phyloP scores from a whole-genome alignment of 768 basidiomycete species.

The Phanerochaete carnosa region DNA sequence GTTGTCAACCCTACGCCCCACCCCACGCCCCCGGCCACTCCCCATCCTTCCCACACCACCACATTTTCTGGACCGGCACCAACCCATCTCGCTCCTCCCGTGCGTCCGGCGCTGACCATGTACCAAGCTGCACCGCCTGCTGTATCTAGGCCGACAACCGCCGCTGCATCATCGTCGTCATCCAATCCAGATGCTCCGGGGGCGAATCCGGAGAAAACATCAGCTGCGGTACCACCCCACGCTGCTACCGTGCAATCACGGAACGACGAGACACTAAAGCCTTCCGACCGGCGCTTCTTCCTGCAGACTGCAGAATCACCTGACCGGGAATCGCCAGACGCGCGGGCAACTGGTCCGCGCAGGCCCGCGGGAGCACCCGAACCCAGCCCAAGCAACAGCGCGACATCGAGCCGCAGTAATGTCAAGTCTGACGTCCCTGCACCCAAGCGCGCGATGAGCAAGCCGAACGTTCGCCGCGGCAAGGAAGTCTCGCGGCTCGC shows the following conservation, averaged over 20 bases:
- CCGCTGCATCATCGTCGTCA: not conserved
- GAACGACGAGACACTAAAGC: constrained; percentile 29
- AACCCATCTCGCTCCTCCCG: constrained; percentile 26
- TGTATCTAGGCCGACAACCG: constrained; percentile 1
- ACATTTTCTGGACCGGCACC: constrained; percentile 22
- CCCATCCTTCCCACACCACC: constrained; percentile 29
- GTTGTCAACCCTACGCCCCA: constrained; percentile 77
- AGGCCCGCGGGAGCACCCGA: constrained; percentile 26
- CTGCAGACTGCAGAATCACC: constrained; percentile 39
- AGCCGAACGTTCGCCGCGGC: constrained; percentile 26
- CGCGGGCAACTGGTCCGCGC: not conserved
- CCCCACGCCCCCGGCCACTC: constrained; percentile 75
- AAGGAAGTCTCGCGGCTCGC: constrained; percentile 29
- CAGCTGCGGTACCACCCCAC: constrained; percentile 3
- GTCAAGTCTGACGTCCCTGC: constrained; percentile 21
- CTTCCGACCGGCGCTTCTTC: constrained; percentile 42
- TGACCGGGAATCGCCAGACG: constrained; percentile 34
- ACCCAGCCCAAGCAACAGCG: constrained; percentile 28
- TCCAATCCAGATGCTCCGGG: constrained; percentile 5
- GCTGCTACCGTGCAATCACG: constrained; percentile 4
- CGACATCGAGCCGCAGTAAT: constrained; percentile 28
- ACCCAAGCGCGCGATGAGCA: constrained; percentile 15
- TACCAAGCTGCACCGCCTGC: constrained; percentile 9
- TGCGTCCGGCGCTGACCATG: constrained; percentile 18
- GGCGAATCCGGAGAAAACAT: constrained; percentile 6